Conservation (phyloP, 2,329 filamentous ascomycete genomes). For the Arachnomyces sp. region DNA sequence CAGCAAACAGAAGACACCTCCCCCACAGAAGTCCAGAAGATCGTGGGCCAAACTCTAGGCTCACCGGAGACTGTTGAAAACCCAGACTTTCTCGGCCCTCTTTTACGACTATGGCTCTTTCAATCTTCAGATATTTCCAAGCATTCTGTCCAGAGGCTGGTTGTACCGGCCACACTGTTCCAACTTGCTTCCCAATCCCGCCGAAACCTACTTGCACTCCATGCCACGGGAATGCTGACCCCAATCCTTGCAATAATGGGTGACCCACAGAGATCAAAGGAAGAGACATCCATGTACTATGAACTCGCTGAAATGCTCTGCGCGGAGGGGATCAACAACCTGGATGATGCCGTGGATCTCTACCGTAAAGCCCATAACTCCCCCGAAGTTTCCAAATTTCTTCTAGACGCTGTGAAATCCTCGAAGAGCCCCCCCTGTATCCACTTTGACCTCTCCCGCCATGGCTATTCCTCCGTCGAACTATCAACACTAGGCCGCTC, state of each 20-base stretch:
- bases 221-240: constrained; percentile 62
- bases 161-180: constrained; percentile 57
- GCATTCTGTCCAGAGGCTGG: constrained; percentile 35
- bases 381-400: constrained; percentile 55
- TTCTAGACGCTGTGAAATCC: constrained; percentile 62
- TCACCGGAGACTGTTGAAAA: constrained; percentile 36
- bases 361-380: constrained; percentile 49
- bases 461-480: constrained; percentile 86
- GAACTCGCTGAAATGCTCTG: constrained; percentile 58
- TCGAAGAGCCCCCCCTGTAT: constrained; percentile 76
- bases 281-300: constrained; percentile 53
- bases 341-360: constrained; percentile 77
- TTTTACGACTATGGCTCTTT: constrained; percentile 45
- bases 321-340: constrained; percentile 68
- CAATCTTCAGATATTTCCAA: constrained; percentile 48
- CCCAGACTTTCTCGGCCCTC: constrained; percentile 29
- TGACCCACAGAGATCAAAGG: constrained; percentile 43
- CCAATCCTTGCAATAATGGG: constrained; percentile 58
- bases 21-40: constrained; percentile 16
- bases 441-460: constrained; percentile 83
- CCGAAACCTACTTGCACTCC: constrained; percentile 62
- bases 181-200: constrained; percentile 53
- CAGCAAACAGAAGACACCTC: constrained; percentile 10
- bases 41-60: constrained; percentile 30
- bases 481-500: constrained; percentile 72